Evolutionary conservation across 2,329 filamentous ascomycete species (phyloP), one percentile per base, ranked within the genome.

Genomic region (Coniochaeta ligniaria): DNA sequence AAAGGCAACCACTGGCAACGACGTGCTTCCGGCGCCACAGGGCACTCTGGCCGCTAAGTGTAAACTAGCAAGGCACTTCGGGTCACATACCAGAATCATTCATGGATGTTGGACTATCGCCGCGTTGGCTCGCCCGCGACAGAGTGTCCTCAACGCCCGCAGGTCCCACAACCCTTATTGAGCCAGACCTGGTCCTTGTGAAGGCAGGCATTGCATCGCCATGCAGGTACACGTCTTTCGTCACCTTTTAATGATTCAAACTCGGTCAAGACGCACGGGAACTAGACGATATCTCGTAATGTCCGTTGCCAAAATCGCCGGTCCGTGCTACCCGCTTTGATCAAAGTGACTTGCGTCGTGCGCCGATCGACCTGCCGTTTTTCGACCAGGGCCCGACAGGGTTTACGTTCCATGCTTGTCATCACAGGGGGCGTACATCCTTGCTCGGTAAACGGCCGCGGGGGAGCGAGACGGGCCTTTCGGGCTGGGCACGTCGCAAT

Each of bases 321-420:
- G 57, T 60, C 60, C 41, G 47, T 56, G 54, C 59, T 33, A 60
- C 55, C n/a, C 50, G 47, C 35, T 56, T 58, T 41, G 31, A 50
- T 36, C 22, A 26, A 31, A 31, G 26, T 31, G 22, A 28, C 16
- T 47, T 28, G 22, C 22, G 5, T 22, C 24, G 26, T 7, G 24
- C 43, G 26, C 16, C 24, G 58, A 59, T 35, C 22, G 54, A 60
- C 59, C 59, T 60, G 59, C 59, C 59, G 59, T 35, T 58, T 60
- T 52, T 58, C 41, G 59, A 60, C 54, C 50, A 58, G 47, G 26
- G 22, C 43, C 59, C 55, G 59, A 52, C 55, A 57, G 26, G 38
- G 54, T 60, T 28, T 26, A 28, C 22, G 35, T 54, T 47, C n/a
- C 31, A 52, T 59, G 58, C 58, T 47, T 59, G 58, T 55, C 58